Evolutionary conservation across 306 rosid genomes (phyloP).

Genomic region (Vigna unguiculata): DNA sequence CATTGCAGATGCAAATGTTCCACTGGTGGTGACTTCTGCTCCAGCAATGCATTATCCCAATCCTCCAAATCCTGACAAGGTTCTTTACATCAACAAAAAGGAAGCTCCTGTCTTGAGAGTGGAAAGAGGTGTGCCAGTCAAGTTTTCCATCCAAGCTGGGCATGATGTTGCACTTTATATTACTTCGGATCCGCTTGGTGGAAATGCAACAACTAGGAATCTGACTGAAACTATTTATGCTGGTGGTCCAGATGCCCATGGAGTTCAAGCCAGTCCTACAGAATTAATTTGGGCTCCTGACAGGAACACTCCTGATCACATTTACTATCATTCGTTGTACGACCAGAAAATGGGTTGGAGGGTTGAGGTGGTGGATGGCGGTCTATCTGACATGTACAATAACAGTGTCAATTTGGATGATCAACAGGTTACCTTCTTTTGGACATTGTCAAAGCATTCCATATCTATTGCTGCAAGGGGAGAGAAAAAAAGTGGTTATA

Average conservation of each 20-base stretch:
- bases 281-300: constrained; percentile 83
- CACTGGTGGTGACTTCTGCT: constrained; percentile 67
- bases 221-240: constrained; percentile 77
- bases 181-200: constrained; percentile 86
- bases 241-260: constrained; percentile 83
- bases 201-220: constrained; percentile 86
- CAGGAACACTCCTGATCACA: constrained; percentile 80
- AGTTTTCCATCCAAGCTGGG: constrained; percentile 86
- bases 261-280: constrained; percentile 86
- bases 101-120: constrained; percentile 90
- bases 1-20: constrained; percentile 75
- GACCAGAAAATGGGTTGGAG: constrained; percentile 92
- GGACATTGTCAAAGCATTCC: constrained; percentile 76
- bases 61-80: constrained; percentile 85
- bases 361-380: constrained; percentile 95
- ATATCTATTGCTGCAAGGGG: constrained; percentile 86
- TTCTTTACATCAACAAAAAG: constrained; percentile 86
- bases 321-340: constrained; percentile 79
- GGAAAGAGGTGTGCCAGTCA: constrained; percentile 89
- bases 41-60: constrained; percentile 74
- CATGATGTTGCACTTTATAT: constrained; percentile 83
- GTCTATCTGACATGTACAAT: constrained; percentile 90
- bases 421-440: constrained; percentile 90
- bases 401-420: constrained; percentile 91
- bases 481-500: constrained; percentile 95